phyloP scores from a whole-genome alignment of 306 rosid genomes.

The Sesbania bispinosa region DNA sequence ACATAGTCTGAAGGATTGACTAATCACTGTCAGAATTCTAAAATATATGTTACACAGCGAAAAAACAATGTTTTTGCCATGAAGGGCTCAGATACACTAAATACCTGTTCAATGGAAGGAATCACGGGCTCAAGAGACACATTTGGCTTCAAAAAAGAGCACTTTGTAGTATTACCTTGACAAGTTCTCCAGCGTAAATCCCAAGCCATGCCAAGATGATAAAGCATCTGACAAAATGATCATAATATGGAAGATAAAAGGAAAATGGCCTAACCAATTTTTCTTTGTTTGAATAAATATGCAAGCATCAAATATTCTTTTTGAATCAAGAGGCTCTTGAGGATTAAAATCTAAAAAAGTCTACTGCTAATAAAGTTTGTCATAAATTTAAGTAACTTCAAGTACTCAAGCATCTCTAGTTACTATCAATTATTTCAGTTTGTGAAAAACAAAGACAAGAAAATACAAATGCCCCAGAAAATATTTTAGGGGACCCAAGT shows the following conservation, averaged over 20 bases:
- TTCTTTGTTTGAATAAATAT: neutral
- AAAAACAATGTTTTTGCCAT: neutral
- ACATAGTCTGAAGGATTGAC: neutral
- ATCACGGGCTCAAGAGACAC: conserved; percentile 53
- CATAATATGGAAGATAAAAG: conserved; percentile 4
- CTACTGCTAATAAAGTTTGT: neutral
- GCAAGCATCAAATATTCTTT: neutral
- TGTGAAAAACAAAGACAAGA: too few species aligned
- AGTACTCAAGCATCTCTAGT: neutral
- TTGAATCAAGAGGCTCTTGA: neutral
- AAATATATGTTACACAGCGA: neutral
- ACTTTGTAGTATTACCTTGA: conserved; percentile 30
- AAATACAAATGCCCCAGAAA: too few species aligned
- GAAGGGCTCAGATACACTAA: conserved; percentile 8
- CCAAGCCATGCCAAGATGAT: conserved; percentile 91
- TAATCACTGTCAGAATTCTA: neutral
- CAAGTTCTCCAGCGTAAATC: conserved; percentile 71
- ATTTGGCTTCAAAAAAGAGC: conserved; percentile 36
- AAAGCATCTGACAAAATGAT: conserved; percentile 61
- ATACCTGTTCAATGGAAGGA: conserved; percentile 78
- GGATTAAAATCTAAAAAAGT: neutral
- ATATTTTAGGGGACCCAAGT: too few species aligned
- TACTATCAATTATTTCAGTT: neutral
- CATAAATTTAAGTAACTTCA: neutral
- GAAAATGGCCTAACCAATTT: neutral